Percentiles rank a stretch among this genome's conserved stretches.
phyloP scores from a whole-genome alignment of 805 yeast genomes.

The Saturnispora mendoncae region DNA sequence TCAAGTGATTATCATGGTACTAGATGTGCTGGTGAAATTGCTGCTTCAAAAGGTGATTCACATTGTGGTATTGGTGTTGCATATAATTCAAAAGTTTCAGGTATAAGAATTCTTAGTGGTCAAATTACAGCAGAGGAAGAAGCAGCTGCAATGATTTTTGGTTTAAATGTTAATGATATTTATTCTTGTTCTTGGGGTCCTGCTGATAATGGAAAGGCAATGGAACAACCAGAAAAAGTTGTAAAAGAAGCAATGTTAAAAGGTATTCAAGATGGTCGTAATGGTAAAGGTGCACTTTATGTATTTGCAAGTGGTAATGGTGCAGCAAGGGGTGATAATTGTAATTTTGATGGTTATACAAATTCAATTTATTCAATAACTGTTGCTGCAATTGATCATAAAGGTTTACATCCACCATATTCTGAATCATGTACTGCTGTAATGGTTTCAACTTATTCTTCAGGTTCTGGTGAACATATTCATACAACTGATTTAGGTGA shows the following conservation, averaged over 20 bases:
- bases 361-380: constrained; percentile 92
- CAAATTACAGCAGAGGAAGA: constrained; percentile 78
- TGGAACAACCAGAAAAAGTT: constrained; percentile 74
- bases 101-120: constrained; percentile 81
- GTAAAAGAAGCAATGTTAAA: constrained; percentile 78
- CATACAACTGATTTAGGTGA: constrained; percentile 76
- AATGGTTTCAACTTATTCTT: constrained; percentile 84
- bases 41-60: constrained; percentile 71
- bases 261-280: constrained; percentile 77
- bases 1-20: constrained; percentile 91
- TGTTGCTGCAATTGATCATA: constrained; percentile 85
- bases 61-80: constrained; percentile 98
- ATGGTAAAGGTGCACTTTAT: constrained; percentile 73
- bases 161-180: constrained; percentile 76
- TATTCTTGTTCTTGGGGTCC: constrained; percentile 99
- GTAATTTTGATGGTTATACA: constrained; percentile 96
- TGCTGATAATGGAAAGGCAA: constrained; percentile 77
- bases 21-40: constrained; percentile 96
- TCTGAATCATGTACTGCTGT: constrained; percentile 94
- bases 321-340: constrained; percentile 70
- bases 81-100: constrained; percentile 74
- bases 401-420: constrained; percentile 80
- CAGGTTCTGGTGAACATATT: constrained; percentile 84
- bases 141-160: constrained; percentile 79
- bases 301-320: constrained; percentile 98